Base-by-base conservation (phyloP, 768 basidiomycete species). In the Cystofilobasidium capitatum region DNA sequence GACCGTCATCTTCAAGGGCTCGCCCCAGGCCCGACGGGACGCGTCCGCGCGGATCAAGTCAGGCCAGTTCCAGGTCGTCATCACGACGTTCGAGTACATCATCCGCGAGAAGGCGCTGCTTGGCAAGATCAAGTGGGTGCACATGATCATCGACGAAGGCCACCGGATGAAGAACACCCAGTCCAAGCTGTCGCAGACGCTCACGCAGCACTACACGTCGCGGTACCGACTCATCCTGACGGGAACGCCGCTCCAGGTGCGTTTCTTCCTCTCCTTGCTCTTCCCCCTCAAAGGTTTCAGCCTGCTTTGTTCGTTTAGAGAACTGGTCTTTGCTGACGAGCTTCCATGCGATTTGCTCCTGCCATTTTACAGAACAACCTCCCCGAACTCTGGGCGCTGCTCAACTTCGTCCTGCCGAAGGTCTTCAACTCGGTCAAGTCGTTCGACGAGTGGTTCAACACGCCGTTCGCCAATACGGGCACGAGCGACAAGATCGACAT, bases 361-460 rank as follows among this genome's bases (percentile, higher is more conserved):
- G 17, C 29, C 24, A 37, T 59, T 29, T 66, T 69, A 29, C 66
- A 76, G 76, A 77, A 77, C 71, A 77, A 77, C 64, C 70, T 78
- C 17, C 76, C 77, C 36, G 77, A 78, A 71, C 69, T 78, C 4
- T 77, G 91, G 77, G 76, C 76, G 8, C 70, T 78, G 58, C 75
- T 78, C 71, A 78, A 78, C 67, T 78, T 78, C 68, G 77, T 76
- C 35, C 82, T 91, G 7, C 91, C 91, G 17, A 91, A 89, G 78
- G 85, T 98, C 75, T 98, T 99, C 83, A 98, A 97, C 80, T 98
- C 94, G 0, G 92, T 96, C 69, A 94, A 97, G 77, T 94, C 92
- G 26, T 98, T 99, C 76, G 96, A 98, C 73, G 96, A 98, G 75
- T 99, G 96, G 96, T 99, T 98, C 83, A 98, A 97, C 80, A 96